These are phyloP conservation scores for Dioscorea zingiberensis DNA, from an alignment of 106 monocot species.

Conservation along the genomic window DNA sequence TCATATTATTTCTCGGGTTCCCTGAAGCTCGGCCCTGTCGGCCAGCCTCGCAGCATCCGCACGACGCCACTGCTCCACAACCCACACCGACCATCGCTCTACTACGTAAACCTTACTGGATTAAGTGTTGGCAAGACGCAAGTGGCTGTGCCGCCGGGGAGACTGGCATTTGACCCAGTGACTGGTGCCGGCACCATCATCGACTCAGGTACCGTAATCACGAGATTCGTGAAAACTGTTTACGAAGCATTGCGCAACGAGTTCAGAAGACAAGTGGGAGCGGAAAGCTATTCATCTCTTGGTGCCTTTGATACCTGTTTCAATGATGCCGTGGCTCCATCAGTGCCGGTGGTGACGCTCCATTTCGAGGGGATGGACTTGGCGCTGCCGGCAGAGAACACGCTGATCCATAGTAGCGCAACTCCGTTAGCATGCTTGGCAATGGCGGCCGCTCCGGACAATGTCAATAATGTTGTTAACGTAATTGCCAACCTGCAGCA, in stretches of 20 bases:
- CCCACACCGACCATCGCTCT: constrained; percentile 85
- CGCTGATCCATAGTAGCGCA: constrained; percentile 82
- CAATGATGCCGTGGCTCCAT: constrained; percentile 4
- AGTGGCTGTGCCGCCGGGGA: constrained; percentile 25
- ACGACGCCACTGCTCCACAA: constrained; percentile 77
- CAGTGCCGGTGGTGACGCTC: constrained; percentile 34
- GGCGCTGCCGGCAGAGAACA: constrained; percentile 71
- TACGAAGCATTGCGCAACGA: constrained; percentile 69
- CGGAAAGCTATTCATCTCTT: constrained; percentile 60
- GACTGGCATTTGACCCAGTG: constrained; percentile 50
- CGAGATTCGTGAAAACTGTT: constrained; percentile 54
- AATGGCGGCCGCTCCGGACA: constrained; percentile 54
- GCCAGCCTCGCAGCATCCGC: constrained; percentile 49
- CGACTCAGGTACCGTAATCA: constrained; percentile 91
- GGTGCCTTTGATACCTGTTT: constrained; percentile 95
- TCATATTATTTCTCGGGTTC: constrained; percentile 99
- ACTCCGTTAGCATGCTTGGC: constrained; percentile 68
- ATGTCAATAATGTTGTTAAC: constrained; percentile 66
- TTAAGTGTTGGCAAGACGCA: constrained; percentile 53
- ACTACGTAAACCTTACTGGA: constrained; percentile 80
- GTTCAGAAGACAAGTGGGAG: constrained; percentile 76
- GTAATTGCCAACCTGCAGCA: constrained; percentile 78
- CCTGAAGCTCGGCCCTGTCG: constrained; percentile 58
- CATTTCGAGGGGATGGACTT: constrained; percentile 64
- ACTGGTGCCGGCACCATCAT: constrained; percentile 85